Base-by-base conservation (phyloP, 2,329 filamentous ascomycete species). In the Aureobasidium zeae region DNA sequence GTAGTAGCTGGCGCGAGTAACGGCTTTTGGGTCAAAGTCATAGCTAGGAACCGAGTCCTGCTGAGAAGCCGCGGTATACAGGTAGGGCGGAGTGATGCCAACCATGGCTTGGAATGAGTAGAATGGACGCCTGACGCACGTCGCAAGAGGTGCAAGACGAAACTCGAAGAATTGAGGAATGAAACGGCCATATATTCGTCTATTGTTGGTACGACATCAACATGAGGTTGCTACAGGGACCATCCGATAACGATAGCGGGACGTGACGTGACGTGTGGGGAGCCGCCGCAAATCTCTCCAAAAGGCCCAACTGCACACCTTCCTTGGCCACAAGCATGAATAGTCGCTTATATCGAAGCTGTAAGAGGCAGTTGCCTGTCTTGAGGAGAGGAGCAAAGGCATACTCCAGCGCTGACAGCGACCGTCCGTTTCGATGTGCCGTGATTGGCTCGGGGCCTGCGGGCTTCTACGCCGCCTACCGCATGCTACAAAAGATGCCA, bases 401-500 rank as follows among this genome's bases (percentile, higher is more conserved):
- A 2, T 45, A 35, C 16, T 44, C 41, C 24, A 35, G 31, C 9
- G 25, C 43, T 29, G 46, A 49, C 29, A 16, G 22, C 32, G 45
- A 49, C 28, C 54, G 71, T 35, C 76, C 77, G 2, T 78, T 89
- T 55, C 83, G 86, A 36, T 72, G 96, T 62, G 91, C 89, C 48
- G 76, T 96, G 50, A 77, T 96, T 53, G 91, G 89, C 39, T 95
- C 91, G 20, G 91, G 91, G 1, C 91, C 91, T 1, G 91, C 91
- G 10, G 91, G 91, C 2, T 98, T 96, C 69, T 98, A 98, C 60
- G 85, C 89, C 1, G 82, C 91, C 1, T 86, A 91, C 56, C 77
- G 87, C 46, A 73, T 94, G 44, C 81, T 96, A 72, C 75, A 76
- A 43, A 85, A 80, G 55, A 72, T 91, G 26, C 71, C 79, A 16